Base-by-base conservation (phyloP, 495 filamentous ascomycete species). In the Hypoxylon fragiforme region DNA sequence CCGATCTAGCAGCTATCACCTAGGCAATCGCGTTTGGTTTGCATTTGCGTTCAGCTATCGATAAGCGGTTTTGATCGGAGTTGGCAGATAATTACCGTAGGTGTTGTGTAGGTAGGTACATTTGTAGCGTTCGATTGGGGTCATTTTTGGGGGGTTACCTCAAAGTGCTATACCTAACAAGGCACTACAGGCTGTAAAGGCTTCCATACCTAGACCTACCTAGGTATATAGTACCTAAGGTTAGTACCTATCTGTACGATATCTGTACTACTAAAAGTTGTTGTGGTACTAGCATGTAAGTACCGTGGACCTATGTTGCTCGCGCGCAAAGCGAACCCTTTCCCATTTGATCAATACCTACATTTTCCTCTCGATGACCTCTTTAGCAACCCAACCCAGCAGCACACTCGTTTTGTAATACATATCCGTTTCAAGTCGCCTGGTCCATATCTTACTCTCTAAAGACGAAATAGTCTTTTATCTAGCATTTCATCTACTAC, bases 311-410 rank as follows among this genome's bases (percentile, higher is more conserved):
- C n/a, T n/a, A n/a, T n/a, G n/a, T n/a, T n/a, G n/a, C n/a, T 53
- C 47, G 58, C 52, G 58, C 58, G 52, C 52, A 62, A 57, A 56
- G 52, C 37, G 38, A 52, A 43, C 44, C 44, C 37, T 41, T 38
- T 46, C 52, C 58, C 52, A 62, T 62, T 53, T 62, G 47, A 41
- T 56, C 58, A 55, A 24, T 51, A 62, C 57, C 45, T 54, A 16
- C 14, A 28, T 28, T 9, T 9, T 40, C 34, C 47, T 30, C 31
- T 57, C 52, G 35, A 57, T 34, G 52, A 28, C 45, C 32, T 50
- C 30, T 39, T n/a, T 61, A 19, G 18, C 52, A 28, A 62, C 58
- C 47, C 58, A 62, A 62, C 43, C 44, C 48, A 44, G 8, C 39
- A 49, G 47, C 48, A 51, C 56, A 47, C 57, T 52, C 52, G 53